Evolutionary conservation across 2,329 filamentous ascomycete genomes (phyloP).

Genomic region (Cryphonectria naterciae): DNA sequence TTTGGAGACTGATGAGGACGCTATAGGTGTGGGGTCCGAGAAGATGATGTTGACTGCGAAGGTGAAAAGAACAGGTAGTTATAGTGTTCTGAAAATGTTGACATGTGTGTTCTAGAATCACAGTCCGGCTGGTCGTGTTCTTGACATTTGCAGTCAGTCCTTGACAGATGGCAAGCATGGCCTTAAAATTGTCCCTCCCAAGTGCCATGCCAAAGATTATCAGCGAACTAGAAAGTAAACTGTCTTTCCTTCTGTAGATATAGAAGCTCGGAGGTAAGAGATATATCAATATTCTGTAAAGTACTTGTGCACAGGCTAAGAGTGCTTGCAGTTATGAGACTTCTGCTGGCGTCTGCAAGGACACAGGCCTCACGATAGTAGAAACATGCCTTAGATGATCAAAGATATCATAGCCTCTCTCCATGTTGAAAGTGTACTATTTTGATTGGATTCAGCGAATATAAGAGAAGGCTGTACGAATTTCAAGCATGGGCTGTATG

Average conservation of each 20-base stretch:
- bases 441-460: too few relatives aligned
- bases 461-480: too few relatives aligned
- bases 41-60: neutral
- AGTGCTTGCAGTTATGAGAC: neutral
- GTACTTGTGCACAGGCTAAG: neutral
- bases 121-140: neutral
- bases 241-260: neutral
- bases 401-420: too few relatives aligned
- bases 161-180: neutral
- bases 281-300: neutral
- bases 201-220: too few relatives aligned
- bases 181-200: neutral
- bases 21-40: neutral
- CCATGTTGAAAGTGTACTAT: too few relatives aligned
- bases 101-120: neutral
- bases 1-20: neutral
- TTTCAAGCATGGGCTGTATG: too few relatives aligned
- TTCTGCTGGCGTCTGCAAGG: neutral
- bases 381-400: neutral
- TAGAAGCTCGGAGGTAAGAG: neutral
- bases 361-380: neutral
- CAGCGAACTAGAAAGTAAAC: neutral
- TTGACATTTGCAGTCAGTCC: neutral
- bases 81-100: neutral
- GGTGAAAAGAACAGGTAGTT: neutral